phyloP scores from a whole-genome alignment of 805 yeast genomes.

The Osmozyma mogii region DNA sequence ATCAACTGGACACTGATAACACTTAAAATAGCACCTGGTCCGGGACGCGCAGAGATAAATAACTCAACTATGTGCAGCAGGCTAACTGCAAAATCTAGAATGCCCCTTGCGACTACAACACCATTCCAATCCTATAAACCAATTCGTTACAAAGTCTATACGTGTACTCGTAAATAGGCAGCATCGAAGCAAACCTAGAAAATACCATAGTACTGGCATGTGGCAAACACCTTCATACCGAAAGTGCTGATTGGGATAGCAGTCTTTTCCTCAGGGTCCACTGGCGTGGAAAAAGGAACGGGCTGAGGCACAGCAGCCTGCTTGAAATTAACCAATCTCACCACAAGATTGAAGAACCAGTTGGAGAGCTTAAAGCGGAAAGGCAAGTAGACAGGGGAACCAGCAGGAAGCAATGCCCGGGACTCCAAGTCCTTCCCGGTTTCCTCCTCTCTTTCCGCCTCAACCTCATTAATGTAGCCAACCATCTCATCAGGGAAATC shows the following conservation, averaged over 20 bases:
- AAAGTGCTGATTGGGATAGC: constrained; percentile 3
- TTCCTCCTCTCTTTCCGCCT: background rate
- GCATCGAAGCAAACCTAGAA: constrained; percentile 3
- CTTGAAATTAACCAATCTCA: background rate
- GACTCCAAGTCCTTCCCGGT: too few species aligned
- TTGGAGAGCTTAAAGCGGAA: constrained; percentile 2
- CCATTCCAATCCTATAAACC: too few species aligned
- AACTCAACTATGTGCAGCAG: too few species aligned
- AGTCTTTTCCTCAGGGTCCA: constrained; percentile 6
- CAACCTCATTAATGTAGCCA: constrained; percentile 3
- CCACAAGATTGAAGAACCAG: constrained; percentile 3
- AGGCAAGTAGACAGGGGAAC: constrained; percentile 2
- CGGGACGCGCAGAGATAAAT: too few species aligned
- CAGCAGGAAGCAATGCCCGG: too few species aligned
- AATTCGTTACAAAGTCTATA: too few species aligned
- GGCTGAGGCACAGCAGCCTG: background rate
- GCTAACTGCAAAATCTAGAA: too few species aligned
- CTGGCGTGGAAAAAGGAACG: constrained; percentile 6
- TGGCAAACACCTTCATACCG: constrained; percentile 8
- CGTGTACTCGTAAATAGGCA: background rate
- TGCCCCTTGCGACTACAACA: too few species aligned
- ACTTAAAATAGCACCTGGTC: too few species aligned
- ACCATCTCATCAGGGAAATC: constrained; percentile 31
- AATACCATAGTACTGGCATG: constrained; percentile 9
- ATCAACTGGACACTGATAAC: too few species aligned